Evolutionary conservation across 1,139 yeast genomes (phyloP).

Genomic region (Geotrichum bryndzae): DNA sequence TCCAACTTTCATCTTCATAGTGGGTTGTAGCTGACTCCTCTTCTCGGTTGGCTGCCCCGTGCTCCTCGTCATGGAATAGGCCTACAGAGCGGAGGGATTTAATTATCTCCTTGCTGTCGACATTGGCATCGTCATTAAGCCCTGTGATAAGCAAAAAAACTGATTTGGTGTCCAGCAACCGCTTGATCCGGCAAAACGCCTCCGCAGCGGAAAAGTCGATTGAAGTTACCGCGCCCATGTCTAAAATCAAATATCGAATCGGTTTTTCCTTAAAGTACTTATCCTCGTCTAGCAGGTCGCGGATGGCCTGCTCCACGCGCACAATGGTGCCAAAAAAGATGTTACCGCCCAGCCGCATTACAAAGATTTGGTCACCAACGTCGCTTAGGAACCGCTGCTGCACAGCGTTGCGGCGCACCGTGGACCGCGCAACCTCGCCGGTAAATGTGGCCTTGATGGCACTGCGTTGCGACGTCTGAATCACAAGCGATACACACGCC

Average conservation of each 20-base stretch:
- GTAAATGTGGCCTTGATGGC: constrained; percentile 78
- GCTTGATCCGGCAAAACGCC: constrained; percentile 81
- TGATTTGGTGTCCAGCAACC: constrained; percentile 61
- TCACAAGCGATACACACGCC: constrained; percentile 87
- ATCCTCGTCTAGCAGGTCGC: constrained; percentile 54
- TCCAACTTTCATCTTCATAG: constrained; percentile 14
- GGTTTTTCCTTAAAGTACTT: constrained; percentile 45
- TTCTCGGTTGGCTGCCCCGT: constrained; percentile 10
- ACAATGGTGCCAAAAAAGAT: constrained; percentile 94
- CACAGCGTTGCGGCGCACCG: constrained; percentile 84
- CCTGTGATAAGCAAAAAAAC: constrained; percentile 76
- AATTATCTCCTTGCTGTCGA: constrained; percentile 36
- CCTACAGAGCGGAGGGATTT: constrained; percentile 66
- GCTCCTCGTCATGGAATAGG: constrained; percentile 43
- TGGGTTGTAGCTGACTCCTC: background rate
- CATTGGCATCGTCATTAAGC: constrained; percentile 51
- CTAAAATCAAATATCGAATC: constrained; percentile 73
- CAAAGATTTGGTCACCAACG: constrained; percentile 87
- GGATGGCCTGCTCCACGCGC: constrained; percentile 71
- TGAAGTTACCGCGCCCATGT: constrained; percentile 74
- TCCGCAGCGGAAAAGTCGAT: constrained; percentile 96
- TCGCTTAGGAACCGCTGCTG: constrained; percentile 79
- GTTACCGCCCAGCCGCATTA: constrained; percentile 79
- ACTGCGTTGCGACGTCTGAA: constrained; percentile 80
- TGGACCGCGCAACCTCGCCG: constrained; percentile 84